Percentiles rank a stretch among this genome's conserved stretches.
Evolutionary conservation across 768 basidiomycete species (phyloP).

Genomic region (Russula vinacea): DNA sequence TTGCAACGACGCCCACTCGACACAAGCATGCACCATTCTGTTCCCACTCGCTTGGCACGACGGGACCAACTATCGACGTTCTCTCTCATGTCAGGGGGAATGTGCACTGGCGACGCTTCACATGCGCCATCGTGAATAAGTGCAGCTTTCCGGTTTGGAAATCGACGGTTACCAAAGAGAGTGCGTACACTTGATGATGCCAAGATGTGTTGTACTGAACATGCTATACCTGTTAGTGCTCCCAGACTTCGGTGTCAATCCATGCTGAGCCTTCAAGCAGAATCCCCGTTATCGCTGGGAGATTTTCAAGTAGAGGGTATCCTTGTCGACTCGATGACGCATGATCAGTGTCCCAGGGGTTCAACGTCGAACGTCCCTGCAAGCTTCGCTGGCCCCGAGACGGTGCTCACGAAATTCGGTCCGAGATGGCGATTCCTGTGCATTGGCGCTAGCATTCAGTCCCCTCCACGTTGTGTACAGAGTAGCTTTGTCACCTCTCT

Average conservation of each 20-base stretch:
- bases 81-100: no score
- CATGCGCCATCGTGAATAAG: not conserved
- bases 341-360: not conserved
- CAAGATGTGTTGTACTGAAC: not conserved
- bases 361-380: not conserved
- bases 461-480: not conserved
- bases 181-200: not conserved
- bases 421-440: not conserved
- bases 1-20: no score
- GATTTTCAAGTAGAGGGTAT: not conserved
- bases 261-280: not conserved
- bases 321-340: not conserved
- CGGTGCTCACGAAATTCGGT: constrained; percentile 5
- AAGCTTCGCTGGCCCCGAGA: no score
- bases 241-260: not conserved
- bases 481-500: constrained; percentile 6
- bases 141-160: not conserved
- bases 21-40: no score
- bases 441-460: not conserved
- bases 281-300: not conserved
- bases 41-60: no score
- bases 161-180: not conserved
- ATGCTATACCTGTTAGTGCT: not conserved
- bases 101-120: no score
- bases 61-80: no score